Evolutionary conservation across 257 asterid genomes (phyloP).

Genomic region (Parsonsia alboflavescens): DNA sequence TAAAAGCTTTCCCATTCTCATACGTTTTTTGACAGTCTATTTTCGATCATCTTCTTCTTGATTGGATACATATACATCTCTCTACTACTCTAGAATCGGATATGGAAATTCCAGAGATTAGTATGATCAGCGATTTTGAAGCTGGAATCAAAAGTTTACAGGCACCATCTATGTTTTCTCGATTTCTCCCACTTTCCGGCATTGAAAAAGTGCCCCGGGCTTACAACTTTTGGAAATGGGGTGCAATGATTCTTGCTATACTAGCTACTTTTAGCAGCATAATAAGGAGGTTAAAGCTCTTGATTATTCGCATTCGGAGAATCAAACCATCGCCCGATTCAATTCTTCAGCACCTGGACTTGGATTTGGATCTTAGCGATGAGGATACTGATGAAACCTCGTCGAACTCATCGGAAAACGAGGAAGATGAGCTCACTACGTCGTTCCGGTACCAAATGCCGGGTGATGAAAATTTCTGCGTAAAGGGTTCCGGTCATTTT

Average conservation of each 20-base stretch:
- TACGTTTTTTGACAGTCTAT: background rate
- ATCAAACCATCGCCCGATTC: slow-evolving; percentile 42
- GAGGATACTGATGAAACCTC: slow-evolving; percentile 48
- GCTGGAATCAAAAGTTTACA: slow-evolving; percentile 72
- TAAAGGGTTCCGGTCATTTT: slow-evolving; percentile 37
- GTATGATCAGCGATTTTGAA: slow-evolving; percentile 58
- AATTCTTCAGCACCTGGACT: slow-evolving; percentile 27
- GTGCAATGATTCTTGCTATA: slow-evolving; percentile 67
- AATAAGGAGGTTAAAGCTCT: slow-evolving; percentile 44
- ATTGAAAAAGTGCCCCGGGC: slow-evolving; percentile 25
- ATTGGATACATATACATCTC: too few relatives aligned
- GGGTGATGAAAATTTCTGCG: slow-evolving; percentile 36
- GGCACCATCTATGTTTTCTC: slow-evolving; percentile 47
- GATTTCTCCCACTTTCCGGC: slow-evolving; percentile 35
- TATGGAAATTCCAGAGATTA: slow-evolving; percentile 69
- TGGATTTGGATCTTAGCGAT: slow-evolving; percentile 49
- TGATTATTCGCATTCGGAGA: slow-evolving; percentile 40
- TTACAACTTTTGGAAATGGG: slow-evolving; percentile 76
- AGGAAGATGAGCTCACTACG: slow-evolving; percentile 26
- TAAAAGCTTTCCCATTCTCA: background rate
- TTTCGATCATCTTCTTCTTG: background rate
- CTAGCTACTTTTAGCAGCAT: slow-evolving; percentile 62
- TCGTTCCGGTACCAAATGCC: slow-evolving; percentile 21
- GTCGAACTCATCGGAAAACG: slow-evolving; percentile 33
- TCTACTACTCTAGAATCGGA: background rate